These are phyloP conservation scores for Yamadazyma spencermartinsiae DNA, from an alignment of 1,139 yeast genomes.

Conservation along the genomic window DNA sequence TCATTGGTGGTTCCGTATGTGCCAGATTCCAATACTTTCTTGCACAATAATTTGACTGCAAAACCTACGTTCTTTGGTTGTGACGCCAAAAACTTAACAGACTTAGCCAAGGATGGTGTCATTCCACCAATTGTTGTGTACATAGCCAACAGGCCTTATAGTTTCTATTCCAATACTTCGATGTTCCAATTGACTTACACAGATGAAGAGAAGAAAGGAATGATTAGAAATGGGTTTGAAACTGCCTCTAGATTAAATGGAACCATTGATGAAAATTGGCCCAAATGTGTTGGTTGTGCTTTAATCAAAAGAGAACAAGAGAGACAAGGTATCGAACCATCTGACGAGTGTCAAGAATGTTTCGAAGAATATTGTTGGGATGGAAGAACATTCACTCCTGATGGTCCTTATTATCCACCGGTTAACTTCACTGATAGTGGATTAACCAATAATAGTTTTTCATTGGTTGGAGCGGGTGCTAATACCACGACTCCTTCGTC, in stretches of 20 bases:
- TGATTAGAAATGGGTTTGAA: conserved; percentile 43
- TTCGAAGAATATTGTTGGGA: conserved; percentile 46
- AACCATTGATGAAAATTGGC: conserved; percentile 39
- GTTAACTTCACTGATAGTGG: conserved; percentile 32
- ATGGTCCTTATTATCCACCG: conserved; percentile 18
- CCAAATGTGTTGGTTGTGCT: conserved; percentile 46
- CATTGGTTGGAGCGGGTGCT: conserved; percentile 13
- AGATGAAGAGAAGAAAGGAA: conserved; percentile 34
- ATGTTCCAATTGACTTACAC: conserved; percentile 35
- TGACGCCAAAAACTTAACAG: conserved; percentile 39
- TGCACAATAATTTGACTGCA: conserved; percentile 38
- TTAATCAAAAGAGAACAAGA: conserved; percentile 46
- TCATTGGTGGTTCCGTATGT: conserved; percentile 35
- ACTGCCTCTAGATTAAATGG: conserved; percentile 30
- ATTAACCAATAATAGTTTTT: conserved; percentile 25
- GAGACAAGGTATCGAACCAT: conserved; percentile 36
- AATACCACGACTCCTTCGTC: conserved; percentile 2
- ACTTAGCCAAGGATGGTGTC: conserved; percentile 32
- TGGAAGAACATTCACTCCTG: conserved; percentile 22
- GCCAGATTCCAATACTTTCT: conserved; percentile 34
- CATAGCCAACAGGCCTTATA: conserved; percentile 42
- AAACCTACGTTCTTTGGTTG: conserved; percentile 49
- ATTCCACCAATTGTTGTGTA: conserved; percentile 42
- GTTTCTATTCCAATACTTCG: conserved; percentile 38
- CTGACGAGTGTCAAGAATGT: conserved; percentile 40